Evolutionary conservation across 352 stramenopile species (phyloP).

Genomic region (Globisporangium viniferum): DNA sequence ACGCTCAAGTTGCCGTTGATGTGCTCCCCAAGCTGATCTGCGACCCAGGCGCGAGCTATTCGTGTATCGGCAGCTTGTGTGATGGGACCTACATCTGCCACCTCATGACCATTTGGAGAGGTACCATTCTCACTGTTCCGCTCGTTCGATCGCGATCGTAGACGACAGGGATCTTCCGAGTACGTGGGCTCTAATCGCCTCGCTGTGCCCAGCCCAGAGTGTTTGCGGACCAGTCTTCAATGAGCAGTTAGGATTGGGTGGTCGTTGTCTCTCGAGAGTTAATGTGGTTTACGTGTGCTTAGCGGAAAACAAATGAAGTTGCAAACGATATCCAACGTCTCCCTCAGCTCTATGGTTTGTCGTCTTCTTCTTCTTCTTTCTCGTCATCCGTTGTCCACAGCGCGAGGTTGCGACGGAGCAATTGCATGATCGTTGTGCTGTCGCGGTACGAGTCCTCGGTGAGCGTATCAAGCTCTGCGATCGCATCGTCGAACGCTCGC

Average conservation of each 20-base stretch:
- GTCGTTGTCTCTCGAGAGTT: too few relatives aligned
- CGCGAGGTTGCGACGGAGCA: constrained; percentile 99
- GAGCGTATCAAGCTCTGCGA: constrained; percentile 99
- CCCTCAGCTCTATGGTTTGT: constrained; percentile 34
- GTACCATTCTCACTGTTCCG: not conserved
- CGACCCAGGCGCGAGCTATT: not conserved
- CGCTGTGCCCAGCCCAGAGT: not conserved
- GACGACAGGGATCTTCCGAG: not conserved
- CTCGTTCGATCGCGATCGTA: not conserved
- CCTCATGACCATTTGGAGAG: not conserved
- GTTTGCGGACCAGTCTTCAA: not conserved
- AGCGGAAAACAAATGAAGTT: not conserved
- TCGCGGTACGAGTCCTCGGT: constrained; percentile 99
- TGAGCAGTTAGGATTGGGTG: not conserved
- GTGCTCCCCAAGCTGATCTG: not conserved
- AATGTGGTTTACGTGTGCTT: not conserved
- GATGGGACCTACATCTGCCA: not conserved
- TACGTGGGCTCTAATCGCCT: not conserved
- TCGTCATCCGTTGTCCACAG: constrained; percentile 86
- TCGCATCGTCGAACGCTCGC: constrained; percentile 99
- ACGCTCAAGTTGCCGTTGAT: not conserved
- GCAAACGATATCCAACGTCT: not conserved
- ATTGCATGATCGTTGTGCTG: constrained; percentile 99
- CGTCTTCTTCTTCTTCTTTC: constrained; percentile 55
- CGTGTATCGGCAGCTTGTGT: not conserved